phyloP scores from a whole-genome alignment of 352 stramenopile genomes.

The Phytophthora megakarya region DNA sequence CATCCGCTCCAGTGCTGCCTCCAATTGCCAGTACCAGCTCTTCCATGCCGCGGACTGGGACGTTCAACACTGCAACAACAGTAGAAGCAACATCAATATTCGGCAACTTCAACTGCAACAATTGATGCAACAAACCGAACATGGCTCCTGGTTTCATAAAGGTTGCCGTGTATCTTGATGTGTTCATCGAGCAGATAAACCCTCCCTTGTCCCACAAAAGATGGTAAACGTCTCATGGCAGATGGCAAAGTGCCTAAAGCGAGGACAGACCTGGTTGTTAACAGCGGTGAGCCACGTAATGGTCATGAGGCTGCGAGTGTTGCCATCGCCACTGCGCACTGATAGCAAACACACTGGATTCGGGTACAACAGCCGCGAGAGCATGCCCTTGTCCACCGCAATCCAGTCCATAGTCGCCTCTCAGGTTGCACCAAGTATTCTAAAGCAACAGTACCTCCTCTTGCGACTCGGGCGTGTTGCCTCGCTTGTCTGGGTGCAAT shows the following conservation, averaged over 20 bases:
- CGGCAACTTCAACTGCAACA: constrained; percentile 14
- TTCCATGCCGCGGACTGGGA: constrained; percentile 74
- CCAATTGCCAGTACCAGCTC: constrained; percentile 81
- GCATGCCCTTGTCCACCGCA: constrained; percentile 67
- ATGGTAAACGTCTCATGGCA: constrained; percentile 1
- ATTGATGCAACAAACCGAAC: constrained; percentile 54
- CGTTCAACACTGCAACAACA: constrained; percentile 64
- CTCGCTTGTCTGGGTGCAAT: constrained; percentile 91
- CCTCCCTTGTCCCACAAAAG: constrained; percentile 43
- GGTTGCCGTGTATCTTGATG: constrained; percentile 60
- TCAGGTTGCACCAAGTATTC: not conserved
- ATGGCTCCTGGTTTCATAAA: constrained; percentile 57
- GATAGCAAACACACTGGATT: constrained; percentile 84
- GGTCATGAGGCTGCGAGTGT: constrained; percentile 67
- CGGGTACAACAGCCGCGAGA: constrained; percentile 78
- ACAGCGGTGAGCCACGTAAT: constrained; percentile 89
- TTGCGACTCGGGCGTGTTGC: constrained; percentile 80
- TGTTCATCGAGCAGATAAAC: constrained; percentile 87
- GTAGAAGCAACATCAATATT: constrained; percentile 4
- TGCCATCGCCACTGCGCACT: constrained; percentile 32
- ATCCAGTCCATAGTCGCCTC: constrained; percentile 45
- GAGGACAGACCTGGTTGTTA: constrained; percentile 73
- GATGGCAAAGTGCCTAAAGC: constrained; percentile 6
- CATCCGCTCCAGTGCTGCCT: constrained; percentile 49
- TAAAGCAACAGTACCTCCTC: constrained; percentile 42